phyloP scores from a whole-genome alignment of 768 basidiomycete genomes.

The Sporobolomyces roseus region DNA sequence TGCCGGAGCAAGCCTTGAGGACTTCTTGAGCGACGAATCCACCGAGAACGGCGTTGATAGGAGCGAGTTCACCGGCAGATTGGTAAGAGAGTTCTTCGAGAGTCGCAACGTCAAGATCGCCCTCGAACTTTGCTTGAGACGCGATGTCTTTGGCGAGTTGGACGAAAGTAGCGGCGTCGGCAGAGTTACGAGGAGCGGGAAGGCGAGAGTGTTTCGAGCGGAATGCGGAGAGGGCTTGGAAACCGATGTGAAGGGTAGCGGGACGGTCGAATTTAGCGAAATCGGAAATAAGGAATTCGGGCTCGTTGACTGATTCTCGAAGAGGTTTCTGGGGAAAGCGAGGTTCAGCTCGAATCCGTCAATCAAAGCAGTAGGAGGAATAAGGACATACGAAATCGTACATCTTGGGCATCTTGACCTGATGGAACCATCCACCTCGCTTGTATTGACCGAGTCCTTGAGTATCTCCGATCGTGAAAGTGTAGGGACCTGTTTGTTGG shows the following conservation, averaged over 20 bases:
- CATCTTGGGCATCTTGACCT: slow-evolving; percentile 98
- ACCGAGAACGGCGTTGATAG: slow-evolving; percentile 86
- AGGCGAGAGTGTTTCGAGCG: slow-evolving; percentile 59
- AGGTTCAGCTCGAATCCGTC: no score
- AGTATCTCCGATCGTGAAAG: slow-evolving; percentile 93
- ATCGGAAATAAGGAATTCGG: slow-evolving; percentile 90
- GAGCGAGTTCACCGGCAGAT: slow-evolving; percentile 82
- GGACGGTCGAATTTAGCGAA: slow-evolving; percentile 97
- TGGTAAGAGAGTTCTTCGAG: slow-evolving; percentile 83
- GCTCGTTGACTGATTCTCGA: slow-evolving; percentile 70
- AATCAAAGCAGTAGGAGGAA: background rate
- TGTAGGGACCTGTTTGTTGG: slow-evolving; percentile 66
- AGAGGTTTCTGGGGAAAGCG: slow-evolving; percentile 73
- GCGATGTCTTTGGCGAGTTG: slow-evolving; percentile 69
- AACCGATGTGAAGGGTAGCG: slow-evolving; percentile 81
- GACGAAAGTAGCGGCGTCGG: slow-evolving; percentile 72
- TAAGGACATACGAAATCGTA: slow-evolving; percentile 73
- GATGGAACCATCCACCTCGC: slow-evolving; percentile 87
- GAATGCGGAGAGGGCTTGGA: slow-evolving; percentile 87
- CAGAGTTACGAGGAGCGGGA: slow-evolving; percentile 74
- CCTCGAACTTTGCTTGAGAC: slow-evolving; percentile 55
- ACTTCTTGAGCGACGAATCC: slow-evolving; percentile 98
- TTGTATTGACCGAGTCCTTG: slow-evolving; percentile 70
- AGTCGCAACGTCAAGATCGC: slow-evolving; percentile 67
- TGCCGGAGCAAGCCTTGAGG: slow-evolving; percentile 91